A percentile compares a stretch with the other conserved stretches of the same genome.
phyloP scores from a whole-genome alignment of 2,329 filamentous ascomycete species.

The Neonectria magnoliae region DNA sequence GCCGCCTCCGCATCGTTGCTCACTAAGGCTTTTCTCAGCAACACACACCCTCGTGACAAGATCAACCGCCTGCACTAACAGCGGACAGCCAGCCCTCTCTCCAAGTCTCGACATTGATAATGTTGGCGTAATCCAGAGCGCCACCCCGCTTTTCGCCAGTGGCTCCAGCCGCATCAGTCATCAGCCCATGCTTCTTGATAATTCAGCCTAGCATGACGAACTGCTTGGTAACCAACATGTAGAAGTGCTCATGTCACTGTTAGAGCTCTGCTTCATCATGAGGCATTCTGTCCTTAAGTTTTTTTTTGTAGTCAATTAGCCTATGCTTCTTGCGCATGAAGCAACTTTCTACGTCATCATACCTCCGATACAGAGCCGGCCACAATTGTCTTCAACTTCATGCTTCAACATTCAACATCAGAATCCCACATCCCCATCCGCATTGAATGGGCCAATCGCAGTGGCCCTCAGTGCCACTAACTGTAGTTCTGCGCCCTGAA shows the following conservation, averaged over 20 bases:
- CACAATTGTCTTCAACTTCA: no score
- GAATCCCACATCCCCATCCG: no score
- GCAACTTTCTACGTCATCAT: no score
- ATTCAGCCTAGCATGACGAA: conserved; percentile 26
- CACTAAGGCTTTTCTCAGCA: conserved; percentile 41
- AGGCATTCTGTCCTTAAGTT: not conserved
- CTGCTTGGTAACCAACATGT: conserved; percentile 19
- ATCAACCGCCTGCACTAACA: not conserved
- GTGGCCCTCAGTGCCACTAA: not conserved
- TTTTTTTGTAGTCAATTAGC: not conserved
- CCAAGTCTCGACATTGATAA: conserved; percentile 27
- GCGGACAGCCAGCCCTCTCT: not conserved
- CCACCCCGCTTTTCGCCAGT: conserved; percentile 36
- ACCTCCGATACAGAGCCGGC: no score
- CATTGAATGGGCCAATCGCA: not conserved
- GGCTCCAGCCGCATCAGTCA: conserved; percentile 32
- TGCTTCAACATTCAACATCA: no score
- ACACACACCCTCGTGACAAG: conserved; percentile 29
- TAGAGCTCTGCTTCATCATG: not conserved
- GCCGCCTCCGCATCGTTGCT: conserved; percentile 20
- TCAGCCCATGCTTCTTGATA: conserved; percentile 32
- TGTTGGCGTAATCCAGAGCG: conserved; percentile 38
- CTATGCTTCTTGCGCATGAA: not conserved
- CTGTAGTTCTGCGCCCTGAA: not conserved
- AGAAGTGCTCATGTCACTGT: not conserved